phyloP scores from a whole-genome alignment of 2,329 filamentous ascomycete species.

The Nigrospora osmanthi region DNA sequence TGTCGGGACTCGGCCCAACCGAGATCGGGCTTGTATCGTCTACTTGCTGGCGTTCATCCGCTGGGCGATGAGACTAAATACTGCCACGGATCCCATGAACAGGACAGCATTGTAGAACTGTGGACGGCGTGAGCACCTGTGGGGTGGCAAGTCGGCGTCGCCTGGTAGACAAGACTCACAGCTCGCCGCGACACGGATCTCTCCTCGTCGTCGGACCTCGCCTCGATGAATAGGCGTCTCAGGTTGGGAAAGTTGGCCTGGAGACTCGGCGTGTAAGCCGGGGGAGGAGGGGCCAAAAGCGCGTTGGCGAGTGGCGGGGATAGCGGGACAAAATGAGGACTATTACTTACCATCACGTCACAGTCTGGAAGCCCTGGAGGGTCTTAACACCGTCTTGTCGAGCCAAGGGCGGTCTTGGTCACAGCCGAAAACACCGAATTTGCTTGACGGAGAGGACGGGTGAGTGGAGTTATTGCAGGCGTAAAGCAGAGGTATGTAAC shows the following conservation, averaged over 20 bases:
- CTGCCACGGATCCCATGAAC: slow-evolving; percentile 91
- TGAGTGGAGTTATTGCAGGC: too few species aligned
- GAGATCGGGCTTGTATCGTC: background rate
- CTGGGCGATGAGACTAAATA: slow-evolving; percentile 90
- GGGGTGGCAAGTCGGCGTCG: background rate
- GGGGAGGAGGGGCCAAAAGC: too few species aligned
- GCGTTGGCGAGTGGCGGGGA: background rate
- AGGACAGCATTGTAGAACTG: slow-evolving; percentile 97
- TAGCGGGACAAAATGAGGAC: too few species aligned
- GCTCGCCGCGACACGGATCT: slow-evolving; percentile 89
- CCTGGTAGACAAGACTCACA: slow-evolving; percentile 42
- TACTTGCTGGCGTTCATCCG: slow-evolving; percentile 53
- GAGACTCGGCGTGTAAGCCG: background rate
- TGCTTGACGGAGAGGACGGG: too few species aligned
- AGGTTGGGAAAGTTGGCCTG: slow-evolving; percentile 84
- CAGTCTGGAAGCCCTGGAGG: background rate
- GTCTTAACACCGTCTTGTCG: background rate
- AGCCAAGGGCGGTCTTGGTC: too few species aligned
- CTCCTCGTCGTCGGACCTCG: slow-evolving; percentile 86
- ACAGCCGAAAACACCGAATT: too few species aligned
- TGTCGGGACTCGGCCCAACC: background rate
- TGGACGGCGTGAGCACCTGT: slow-evolving; percentile 1
- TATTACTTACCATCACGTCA: too few species aligned
- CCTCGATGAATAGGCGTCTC: slow-evolving; percentile 92
- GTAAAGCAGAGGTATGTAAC: too few species aligned